Conservation (phyloP, 176 grass and related monocot genomes). For the Musa schizocarpa region DNA sequence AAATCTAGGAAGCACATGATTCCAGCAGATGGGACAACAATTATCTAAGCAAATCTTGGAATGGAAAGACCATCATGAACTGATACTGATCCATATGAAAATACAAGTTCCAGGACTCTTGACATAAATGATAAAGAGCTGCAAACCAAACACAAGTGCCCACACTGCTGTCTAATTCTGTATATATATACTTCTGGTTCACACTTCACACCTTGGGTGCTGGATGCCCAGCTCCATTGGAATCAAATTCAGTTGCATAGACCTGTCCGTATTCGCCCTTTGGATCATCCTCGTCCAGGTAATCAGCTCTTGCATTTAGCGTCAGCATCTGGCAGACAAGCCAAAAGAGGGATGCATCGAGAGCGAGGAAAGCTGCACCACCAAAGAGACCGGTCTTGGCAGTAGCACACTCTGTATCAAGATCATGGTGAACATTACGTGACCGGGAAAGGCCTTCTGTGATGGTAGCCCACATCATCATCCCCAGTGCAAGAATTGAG, state of each 20-base stretch:
- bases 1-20: no score
- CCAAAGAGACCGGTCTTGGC: conserved; percentile 79
- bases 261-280: conserved; percentile 59
- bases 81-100: no score
- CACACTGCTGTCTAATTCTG: no score
- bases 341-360: conserved; percentile 60
- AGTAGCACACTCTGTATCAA: conserved; percentile 52
- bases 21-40: no score
- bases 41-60: no score
- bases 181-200: no score
- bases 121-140: no score
- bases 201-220: background rate
- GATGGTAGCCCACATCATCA: conserved; percentile 65
- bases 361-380: conserved; percentile 63
- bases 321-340: conserved; percentile 62
- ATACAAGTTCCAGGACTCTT: no score
- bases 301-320: conserved; percentile 65
- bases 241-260: conserved; percentile 24
- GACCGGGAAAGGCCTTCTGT: conserved; percentile 36
- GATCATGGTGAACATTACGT: conserved; percentile 45
- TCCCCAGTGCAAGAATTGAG: conserved; percentile 36
- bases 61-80: no score
- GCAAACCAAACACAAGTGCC: no score
- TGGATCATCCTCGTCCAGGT: conserved; percentile 42
- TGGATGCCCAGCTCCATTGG: conserved; percentile 3